Base-by-base conservation (phyloP, 495 filamentous ascomycete genomes). In the Penicillium lividum region DNA sequence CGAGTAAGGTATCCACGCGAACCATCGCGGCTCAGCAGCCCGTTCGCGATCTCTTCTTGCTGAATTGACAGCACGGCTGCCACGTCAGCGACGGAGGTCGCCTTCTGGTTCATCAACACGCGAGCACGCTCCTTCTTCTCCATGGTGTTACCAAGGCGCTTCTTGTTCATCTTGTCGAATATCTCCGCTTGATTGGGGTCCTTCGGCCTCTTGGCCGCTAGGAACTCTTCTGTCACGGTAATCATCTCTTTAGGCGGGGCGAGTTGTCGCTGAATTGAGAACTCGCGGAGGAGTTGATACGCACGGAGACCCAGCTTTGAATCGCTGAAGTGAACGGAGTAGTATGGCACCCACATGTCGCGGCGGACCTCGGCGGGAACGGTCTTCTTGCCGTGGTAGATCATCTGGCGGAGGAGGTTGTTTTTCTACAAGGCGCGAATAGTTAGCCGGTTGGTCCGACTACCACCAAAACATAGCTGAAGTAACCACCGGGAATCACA, bases 371-470 rank as follows among this genome's bases (percentile, higher is more conserved):
- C 78, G 53, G 84, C 69, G 5, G 92, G 92, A 34, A 88, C 80
- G 59, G 90, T 88, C 67, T 98, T 94, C 76, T 96, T 96, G 78
- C 93, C 94, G 51, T 91, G 86, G 80, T 85, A 96, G 62, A 91
- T 79, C 58, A 97, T 75, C 73, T 98, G 94, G 49, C 80, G 77
- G 54, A 95, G 73, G 56, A 85, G 76, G 57, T 77, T 81, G 72
- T 83, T 84, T 75, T 88, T 81, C 89, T 91, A 60, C 5, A 31
- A 48, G 15, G 54, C 28, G 16, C 9, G 15, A 33, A 15, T 58
- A 15, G 55, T 63, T 56, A 54, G 51, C 46, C 43, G 53, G 51
- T 48, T 51, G 34, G 28, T 52, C 13, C 15, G 4, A n/a, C 0
- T 40, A 15, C 38, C 13, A 40, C 15, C 15, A 15, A 13, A 40